Base-by-base conservation (phyloP, 202 grass and related monocot genomes). In the Carex sylvatica region DNA sequence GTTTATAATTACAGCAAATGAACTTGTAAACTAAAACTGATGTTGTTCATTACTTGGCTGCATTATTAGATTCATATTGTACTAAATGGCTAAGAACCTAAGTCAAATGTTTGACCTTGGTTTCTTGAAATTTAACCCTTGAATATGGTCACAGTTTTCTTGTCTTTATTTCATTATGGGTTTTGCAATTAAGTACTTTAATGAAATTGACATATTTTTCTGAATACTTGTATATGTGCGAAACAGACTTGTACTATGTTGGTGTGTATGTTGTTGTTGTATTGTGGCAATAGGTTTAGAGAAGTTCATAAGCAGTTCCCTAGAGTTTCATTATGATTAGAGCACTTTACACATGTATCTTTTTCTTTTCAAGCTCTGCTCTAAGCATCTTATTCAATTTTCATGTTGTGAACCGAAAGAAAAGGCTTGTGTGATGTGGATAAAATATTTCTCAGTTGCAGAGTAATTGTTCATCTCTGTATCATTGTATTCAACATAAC, bases 271-370 rank as follows among this genome's bases (percentile, higher is more conserved):
- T 47, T 46, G 6, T 23, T 24, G 46, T 47, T 47, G 19, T 72
- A 5, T 72, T 23, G 28, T 76, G 73, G 49, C 52, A 15, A 33
- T 76, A 35, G 73, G 35, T 51, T 19, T 56, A 35, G 51, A 35
- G 16, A 76, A 58, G 14, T 33, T 28, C 26, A 76, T 56, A 35
- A 58, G 24, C 53, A 76, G 14, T 71, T 47, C 40, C 19, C 18
- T 71, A 24, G 9, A 76, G 28, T 38, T 77, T 58, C 28, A 20
- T 28, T 77, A 18, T 77, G 52, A 77, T 77, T 77, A 16, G 56
- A 20, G 26, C 52, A 19, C 47, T 56, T 69, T 19, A 69, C 31
- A 69, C 36, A 20, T 44, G 42, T 49, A 49, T 49, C 10, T 68
- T 68, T 42, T 22, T 70, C 16, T 42, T 9, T 42, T 44, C 36